phyloP scores from a whole-genome alignment of 805 yeast species.

The Brettanomyces nanus region DNA sequence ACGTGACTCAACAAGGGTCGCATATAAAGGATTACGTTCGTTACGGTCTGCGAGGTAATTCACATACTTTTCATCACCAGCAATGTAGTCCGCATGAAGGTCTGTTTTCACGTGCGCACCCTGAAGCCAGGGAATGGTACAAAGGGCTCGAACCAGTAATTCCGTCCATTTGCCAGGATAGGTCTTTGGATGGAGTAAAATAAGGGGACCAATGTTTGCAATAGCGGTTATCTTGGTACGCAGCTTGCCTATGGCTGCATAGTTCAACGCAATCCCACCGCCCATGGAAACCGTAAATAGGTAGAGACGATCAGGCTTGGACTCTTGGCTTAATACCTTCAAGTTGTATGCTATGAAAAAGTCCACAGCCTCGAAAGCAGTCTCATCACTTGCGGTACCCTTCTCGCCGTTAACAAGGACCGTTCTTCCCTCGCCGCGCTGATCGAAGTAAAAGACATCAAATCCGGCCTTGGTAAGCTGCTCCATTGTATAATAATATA shows the following conservation, averaged over 20 bases:
- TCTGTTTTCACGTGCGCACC: constrained; percentile 39
- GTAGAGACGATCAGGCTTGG: constrained; percentile 32
- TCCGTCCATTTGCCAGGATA: constrained; percentile 42
- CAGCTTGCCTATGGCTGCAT: constrained; percentile 48
- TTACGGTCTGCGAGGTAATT: constrained; percentile 37
- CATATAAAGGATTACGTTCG: constrained; percentile 35
- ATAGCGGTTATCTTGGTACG: constrained; percentile 38
- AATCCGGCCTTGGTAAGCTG: constrained; percentile 43
- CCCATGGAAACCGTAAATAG: constrained; percentile 78
- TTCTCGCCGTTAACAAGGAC: constrained; percentile 37
- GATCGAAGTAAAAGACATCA: constrained; percentile 63
- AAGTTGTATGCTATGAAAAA: constrained; percentile 41
- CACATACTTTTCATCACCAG: constrained; percentile 39
- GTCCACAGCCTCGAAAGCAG: constrained; percentile 52
- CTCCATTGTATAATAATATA: constrained; percentile 49
- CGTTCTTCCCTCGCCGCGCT: constrained; percentile 69
- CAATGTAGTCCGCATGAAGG: constrained; percentile 44
- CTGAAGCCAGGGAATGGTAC: constrained; percentile 39
- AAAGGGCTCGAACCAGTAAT: constrained; percentile 32
- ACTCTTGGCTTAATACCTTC: constrained; percentile 23
- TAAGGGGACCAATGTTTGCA: constrained; percentile 51
- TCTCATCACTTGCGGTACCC: constrained; percentile 51
- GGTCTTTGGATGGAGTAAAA: constrained; percentile 49
- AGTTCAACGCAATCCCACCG: constrained; percentile 62
- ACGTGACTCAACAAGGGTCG: constrained; percentile 46